Base-by-base conservation (phyloP, 306 rosid species). In the Castanea sativa region DNA sequence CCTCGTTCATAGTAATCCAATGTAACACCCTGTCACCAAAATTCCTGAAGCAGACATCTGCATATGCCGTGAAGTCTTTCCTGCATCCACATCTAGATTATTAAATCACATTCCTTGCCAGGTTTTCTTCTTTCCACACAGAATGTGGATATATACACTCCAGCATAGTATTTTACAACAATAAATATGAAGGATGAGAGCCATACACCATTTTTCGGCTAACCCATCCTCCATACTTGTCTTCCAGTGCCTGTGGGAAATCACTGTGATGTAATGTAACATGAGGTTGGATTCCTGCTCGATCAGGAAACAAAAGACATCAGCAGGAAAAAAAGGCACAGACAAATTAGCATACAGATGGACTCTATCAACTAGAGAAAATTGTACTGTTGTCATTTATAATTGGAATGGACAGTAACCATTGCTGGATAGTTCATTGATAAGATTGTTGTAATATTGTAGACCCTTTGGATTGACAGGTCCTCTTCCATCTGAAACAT, bases 221-320 rank as follows among this genome's bases (percentile, higher is more conserved):
- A 70, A 90, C 21, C 97, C 96, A 92, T 80, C 97, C 98, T 74
- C 87, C 93, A 51, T 94, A 94, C 41, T 89, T 89, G 67, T 90
- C 94, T 6, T 94, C 98, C 20, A 94, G 88, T 75, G 86, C 74
- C 69, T 92, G 96, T 23, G 97, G 97, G 29, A 85, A 73, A 79
- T 90, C 97, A 65, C 55, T 56, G 53, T 92, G 91, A 59, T 82
- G 73, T 58, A 92, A 38, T 52, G 97, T 89, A 55, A 92, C 86
- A 90, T 92, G 98, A 60, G 98, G 89, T 75, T 94, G 81, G 74
- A 94, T 92, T 79, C 93, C 98, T 92, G 73, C 71, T 81, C 55
- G 5, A 63, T 27, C 10, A 20, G 56, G 49, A 33, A 68, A 69
- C 13, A 32, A 76, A 29, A 55, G 9, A 6, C 3, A 57, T 13